Conservation (phyloP, 1,284 basidiomycete genomes). For the Phellopilus nigrolimitatus region DNA sequence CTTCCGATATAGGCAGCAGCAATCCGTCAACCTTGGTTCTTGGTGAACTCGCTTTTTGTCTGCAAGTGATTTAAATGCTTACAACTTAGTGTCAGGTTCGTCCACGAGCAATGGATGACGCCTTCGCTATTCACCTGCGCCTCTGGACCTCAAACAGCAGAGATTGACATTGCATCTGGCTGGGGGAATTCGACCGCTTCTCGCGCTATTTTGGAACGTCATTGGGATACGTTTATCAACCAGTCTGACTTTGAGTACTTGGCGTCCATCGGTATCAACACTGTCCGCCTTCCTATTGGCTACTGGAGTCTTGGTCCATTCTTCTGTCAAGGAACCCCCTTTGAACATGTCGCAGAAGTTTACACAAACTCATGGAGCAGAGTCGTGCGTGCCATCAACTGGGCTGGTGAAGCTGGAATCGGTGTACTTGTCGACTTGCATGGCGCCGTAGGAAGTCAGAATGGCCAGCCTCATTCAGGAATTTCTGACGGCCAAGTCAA, state of each 20-base stretch:
- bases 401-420: constrained; percentile 58
- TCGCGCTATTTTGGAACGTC: constrained; percentile 56
- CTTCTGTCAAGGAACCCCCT: constrained; percentile 51
- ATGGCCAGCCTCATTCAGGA: constrained; percentile 70
- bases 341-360: constrained; percentile 50
- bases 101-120: constrained; percentile 77
- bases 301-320: constrained; percentile 58
- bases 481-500: constrained; percentile 56
- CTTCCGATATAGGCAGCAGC: constrained; percentile 61
- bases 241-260: constrained; percentile 61
- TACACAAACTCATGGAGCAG: constrained; percentile 62
- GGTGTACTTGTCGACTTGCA: constrained; percentile 77
- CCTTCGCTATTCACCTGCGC: constrained; percentile 66
- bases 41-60: constrained; percentile 35
- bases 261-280: constrained; percentile 64
- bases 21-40: constrained; percentile 63
- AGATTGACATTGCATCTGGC: constrained; percentile 51
- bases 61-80: constrained; percentile 2
- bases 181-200: constrained; percentile 47
- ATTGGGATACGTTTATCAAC: constrained; percentile 78
- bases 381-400: constrained; percentile 60
- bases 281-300: constrained; percentile 65
- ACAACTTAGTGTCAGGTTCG: constrained; percentile 49
- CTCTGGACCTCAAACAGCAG: constrained; percentile 45
- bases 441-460: constrained; percentile 68